A percentile compares a stretch with the other conserved stretches of the same genome.
These are phyloP conservation scores for Musa balbisiana DNA, from an alignment of 202 grass and related monocot genomes.

Conservation along the genomic window DNA sequence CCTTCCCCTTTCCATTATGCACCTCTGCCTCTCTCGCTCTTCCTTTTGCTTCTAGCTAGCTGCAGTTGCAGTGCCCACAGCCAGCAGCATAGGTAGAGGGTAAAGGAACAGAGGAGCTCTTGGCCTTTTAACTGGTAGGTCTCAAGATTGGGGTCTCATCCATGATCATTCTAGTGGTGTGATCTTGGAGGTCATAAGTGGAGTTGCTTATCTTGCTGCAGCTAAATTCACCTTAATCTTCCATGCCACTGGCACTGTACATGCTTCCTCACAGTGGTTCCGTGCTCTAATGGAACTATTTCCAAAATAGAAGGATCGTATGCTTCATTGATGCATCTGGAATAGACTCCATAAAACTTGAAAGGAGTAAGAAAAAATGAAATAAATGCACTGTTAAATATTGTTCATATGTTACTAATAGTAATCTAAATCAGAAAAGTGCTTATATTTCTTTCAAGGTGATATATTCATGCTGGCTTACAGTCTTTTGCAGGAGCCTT, in stretches of 20 bases:
- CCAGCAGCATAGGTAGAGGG: too few species aligned
- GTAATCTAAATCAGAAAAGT: background rate
- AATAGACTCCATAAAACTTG: background rate
- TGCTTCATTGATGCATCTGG: background rate
- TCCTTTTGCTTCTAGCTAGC: too few species aligned
- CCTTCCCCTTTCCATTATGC: too few species aligned
- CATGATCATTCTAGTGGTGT: too few species aligned
- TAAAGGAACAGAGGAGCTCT: too few species aligned
- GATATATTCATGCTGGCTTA: constrained; percentile 9
- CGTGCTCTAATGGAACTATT: background rate
- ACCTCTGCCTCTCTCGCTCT: too few species aligned
- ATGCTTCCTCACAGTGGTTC: background rate
- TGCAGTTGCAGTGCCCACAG: too few species aligned
- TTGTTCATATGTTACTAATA: background rate
- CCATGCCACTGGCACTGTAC: background rate
- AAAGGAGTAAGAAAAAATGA: background rate
- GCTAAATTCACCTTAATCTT: background rate
- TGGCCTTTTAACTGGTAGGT: too few species aligned
- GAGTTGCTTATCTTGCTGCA: too few species aligned
- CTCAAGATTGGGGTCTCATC: too few species aligned
- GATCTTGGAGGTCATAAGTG: too few species aligned
- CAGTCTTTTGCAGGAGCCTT: constrained; percentile 24
- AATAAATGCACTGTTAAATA: background rate
- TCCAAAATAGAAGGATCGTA: background rate
- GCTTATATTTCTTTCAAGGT: background rate